Base-by-base conservation (phyloP, 305 asterid species). In the Stenogyne calaminthoides region DNA sequence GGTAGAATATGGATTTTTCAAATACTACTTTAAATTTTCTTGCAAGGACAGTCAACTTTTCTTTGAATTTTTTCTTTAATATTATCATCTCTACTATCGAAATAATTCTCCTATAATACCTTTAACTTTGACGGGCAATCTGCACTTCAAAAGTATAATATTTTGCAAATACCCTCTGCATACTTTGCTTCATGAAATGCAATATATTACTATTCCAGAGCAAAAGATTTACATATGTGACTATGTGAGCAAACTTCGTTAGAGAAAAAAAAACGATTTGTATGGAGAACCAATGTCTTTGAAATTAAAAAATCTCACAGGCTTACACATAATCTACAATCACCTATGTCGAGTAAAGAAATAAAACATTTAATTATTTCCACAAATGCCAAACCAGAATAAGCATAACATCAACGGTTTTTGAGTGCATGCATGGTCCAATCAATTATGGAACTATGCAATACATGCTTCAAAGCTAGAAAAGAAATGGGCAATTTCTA, bases 291-390 rank as follows among this genome's bases (percentile, higher is more conserved):
- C 54, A 27, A 37, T 46, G 52, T 14, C 52, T 14, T 20, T 16
- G 29, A 54, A 32, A 54, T 54, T 19, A 7, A 12, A 46, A 46
- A 46, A 3, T 14, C 16, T 14, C 19, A 19, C 52, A 55, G 16
- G 18, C 68, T 63, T n/a, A n/a, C n/a, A 63, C 54, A n/a, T 9
- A 47, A 57, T 39, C 46, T 57, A 70, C 66, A 37, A 55, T 47
- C 20, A 47, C 40, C 29, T 69, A 55, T 46, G 27, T 16, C 27
- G 19, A 10, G 22, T 4, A 27, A 46, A 65, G 52, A 16, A 46
- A 9, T 47, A 25, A 19, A 12, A 46, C 42, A 25, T 66, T 66
- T 47, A 44, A 15, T n/a, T 47, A 49, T 15, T 27, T 51, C n/a
- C 62, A 16, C 22, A 44, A 49, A 51, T 67, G 62, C 37, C 61